These are phyloP conservation scores for Chenopodium berlandieri DNA, from an alignment of 148 eudicot species.

Conservation along the genomic window DNA sequence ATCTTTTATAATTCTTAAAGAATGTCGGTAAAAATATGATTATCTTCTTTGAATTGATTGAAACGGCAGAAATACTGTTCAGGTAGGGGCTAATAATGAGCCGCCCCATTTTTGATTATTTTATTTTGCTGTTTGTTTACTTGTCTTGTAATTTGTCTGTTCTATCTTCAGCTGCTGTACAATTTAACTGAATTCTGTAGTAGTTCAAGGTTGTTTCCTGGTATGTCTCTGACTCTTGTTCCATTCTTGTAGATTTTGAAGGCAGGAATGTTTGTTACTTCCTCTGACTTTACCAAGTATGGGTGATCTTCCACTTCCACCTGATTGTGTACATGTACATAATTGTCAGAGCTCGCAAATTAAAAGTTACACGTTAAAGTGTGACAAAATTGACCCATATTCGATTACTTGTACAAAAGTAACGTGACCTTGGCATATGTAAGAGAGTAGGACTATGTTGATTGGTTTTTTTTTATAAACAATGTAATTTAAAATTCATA, in stretches of 20 bases:
- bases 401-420: not conserved
- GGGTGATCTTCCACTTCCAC: slow-evolving; percentile 51
- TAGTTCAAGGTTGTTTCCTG: slow-evolving; percentile 39
- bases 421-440: too few species aligned
- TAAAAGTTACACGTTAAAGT: too few species aligned
- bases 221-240: slow-evolving; percentile 40
- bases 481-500: too few species aligned
- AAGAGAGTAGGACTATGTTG: too few species aligned
- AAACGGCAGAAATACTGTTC: not conserved
- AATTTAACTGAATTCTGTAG: slow-evolving; percentile 37
- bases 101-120: not conserved
- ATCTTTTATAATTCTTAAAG: not conserved
- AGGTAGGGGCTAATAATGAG: slow-evolving; percentile 3
- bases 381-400: not conserved
- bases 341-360: too few species aligned
- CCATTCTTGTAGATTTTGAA: slow-evolving; percentile 56
- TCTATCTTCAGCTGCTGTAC: slow-evolving; percentile 27
- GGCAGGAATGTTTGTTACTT: slow-evolving; percentile 33
- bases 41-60: not conserved
- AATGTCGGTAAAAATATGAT: not conserved
- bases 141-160: not conserved
- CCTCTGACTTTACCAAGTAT: slow-evolving; percentile 43
- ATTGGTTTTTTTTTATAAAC: too few species aligned
- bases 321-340: slow-evolving; percentile 18
- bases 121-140: not conserved